Evolutionary conservation across 176 grass and related monocot genomes (phyloP), one percentile per base, ranked within the genome.

Genomic region (Carex pumila): DNA sequence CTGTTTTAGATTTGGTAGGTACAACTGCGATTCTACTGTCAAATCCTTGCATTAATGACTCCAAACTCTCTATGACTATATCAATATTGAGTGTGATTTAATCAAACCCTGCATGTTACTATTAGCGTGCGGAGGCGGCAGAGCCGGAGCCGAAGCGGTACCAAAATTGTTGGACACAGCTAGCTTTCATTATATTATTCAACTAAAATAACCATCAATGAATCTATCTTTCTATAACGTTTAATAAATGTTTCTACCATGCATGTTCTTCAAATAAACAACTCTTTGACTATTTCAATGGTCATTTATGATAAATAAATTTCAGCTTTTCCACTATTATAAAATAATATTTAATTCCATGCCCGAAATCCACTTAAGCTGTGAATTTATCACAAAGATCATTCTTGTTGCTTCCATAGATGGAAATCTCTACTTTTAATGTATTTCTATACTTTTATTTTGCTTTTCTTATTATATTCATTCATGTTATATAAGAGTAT

Each of bases 1-100:
- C 12, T 62, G 49, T 80, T 79, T 80, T 61, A 37, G 78, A 80
- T 80, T 80, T 80, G 78, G 78, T 80, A 59, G 56, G 78, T 80
- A 80, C 11, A 80, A 62, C 4, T 80, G 29, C 31, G 56, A 80
- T 61, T 60, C 32, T 79, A 60, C 3, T 80, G 56, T 61, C 56
- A 60, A 80, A 41, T 60, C 53, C 22, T 25, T 14, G 21, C 47
- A 78, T 78, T 57, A 57, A 78, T 78, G 36, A 71, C 32, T 4
- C 13, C 15, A 45, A 67, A 54, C 22, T 56, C 43, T 78, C 52
- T 78, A 25, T 25, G 25, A 25, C 25, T 25, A 17, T 54, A 53
- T 52, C 73, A 25, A 45, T 17, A 6, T 19, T 2, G 7, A 62
- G 60, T 21, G 7, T 9, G 1, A 9, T 62, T 25, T 25, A 25